Evolutionary conservation across 306 rosid genomes (phyloP), one percentile per base, ranked within the genome.

Genomic region (Lithocarpus polystachyus): DNA sequence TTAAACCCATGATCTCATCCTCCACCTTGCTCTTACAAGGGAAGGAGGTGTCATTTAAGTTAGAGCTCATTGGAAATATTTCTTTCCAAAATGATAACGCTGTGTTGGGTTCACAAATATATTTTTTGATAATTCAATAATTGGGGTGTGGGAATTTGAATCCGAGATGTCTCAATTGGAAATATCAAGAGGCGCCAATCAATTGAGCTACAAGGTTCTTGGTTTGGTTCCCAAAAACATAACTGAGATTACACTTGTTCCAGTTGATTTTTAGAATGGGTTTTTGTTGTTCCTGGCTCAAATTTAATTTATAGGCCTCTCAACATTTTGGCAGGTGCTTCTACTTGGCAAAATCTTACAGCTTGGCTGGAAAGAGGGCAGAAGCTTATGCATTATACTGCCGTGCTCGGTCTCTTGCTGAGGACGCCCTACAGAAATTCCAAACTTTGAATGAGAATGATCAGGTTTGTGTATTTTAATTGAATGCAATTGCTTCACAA

Each of bases 311-410:
- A 71, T 67, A n/a, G 28, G 56, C 70, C 23, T 60, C 56, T 73
- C 24, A 74, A 51, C n/a, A 57, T 48, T 69, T 87, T 43, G 67
- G 69, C 87, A 90, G 98, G 94, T 95, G 98, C 87, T 95, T 95
- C 85, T 95, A 91, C 86, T 88, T 95, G 68, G 97, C 94, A 48
- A 89, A 84, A 88, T 93, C 99, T 68, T 95, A 95, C 82, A 86
- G 99, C 85, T 75, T 86, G 87, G 98, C 99, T 84, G 93, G 91
- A 77, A 90, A 87, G 92, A 93, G 99, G 86, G 89, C 83, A 48
- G 99, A 95, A 87, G 99, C 98, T 17, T 91, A 95, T 88, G 93
- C 87, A 72, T 83, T 95, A 78, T 95, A 82, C 65, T 77, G 87
- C 71, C 97, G 80, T 77, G 97, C 97, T 79, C 93, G 86, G 33